phyloP scores from a whole-genome alignment of 2,329 filamentous ascomycete species.

The Sporothrix euskadiensis region DNA sequence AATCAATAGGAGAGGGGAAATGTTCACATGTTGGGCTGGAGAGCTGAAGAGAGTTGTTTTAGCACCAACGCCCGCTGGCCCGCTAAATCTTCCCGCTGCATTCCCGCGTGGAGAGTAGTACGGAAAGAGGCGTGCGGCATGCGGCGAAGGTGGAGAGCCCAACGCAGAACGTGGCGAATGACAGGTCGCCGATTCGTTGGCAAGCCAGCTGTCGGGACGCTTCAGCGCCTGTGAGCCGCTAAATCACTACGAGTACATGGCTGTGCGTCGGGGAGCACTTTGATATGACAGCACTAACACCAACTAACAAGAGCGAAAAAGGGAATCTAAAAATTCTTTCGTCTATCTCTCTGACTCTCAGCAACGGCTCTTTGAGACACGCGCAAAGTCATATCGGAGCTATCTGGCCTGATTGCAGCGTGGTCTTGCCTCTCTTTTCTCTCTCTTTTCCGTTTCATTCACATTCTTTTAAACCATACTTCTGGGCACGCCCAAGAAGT shows the following conservation, averaged over 20 bases:
- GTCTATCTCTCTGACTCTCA: not conserved
- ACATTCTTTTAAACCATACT: not conserved
- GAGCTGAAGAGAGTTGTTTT: not conserved
- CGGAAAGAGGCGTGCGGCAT: not conserved
- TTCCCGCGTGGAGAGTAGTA: not conserved
- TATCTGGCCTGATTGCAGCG: not conserved
- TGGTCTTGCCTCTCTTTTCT: not conserved
- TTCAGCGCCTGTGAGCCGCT: not conserved
- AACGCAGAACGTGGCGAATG: constrained; percentile 29
- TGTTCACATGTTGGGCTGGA: not conserved
- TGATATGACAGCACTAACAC: not conserved
- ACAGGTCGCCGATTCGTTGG: constrained; percentile 28
- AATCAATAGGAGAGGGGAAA: not conserved
- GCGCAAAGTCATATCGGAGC: not conserved
- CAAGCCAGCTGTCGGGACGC: not conserved
- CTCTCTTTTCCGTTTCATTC: not conserved
- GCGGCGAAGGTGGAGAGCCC: not conserved
- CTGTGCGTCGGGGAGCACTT: not conserved
- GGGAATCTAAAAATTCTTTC: constrained; percentile 8
- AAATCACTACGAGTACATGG: not conserved
- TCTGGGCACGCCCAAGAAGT: not conserved
- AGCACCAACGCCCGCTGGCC: not conserved
- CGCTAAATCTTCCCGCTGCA: not conserved
- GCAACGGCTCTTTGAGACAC: not conserved
- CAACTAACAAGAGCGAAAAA: not conserved